Base-by-base conservation (phyloP, 2,329 filamentous ascomycete species). In the Apiospora malaysiana region DNA sequence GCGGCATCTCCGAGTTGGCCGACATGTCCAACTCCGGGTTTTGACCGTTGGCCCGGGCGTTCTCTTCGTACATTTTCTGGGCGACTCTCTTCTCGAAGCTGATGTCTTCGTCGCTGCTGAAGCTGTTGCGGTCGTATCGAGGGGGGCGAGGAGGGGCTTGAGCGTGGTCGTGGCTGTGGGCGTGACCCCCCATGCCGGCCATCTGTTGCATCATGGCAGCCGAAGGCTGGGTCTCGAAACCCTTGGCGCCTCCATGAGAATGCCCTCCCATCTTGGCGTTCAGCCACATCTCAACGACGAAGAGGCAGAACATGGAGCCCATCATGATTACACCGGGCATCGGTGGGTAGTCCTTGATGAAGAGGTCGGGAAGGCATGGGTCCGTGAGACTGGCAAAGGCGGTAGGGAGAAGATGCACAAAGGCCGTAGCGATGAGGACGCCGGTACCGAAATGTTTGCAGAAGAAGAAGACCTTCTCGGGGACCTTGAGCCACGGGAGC, bases 371-470 rank as follows among this genome's bases (percentile, higher is more conserved):
- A 8, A 91, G 85, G 75, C 89, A 88, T 18, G 85, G 86, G 73
- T 88, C 81, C 45, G 79, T 82, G 42, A 88, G 80, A 72, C 82
- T 87, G 67, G 79, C 81, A 76, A 90, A 91, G 21, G 89, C 89
- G 4, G 88, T 90, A 0, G 89, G 89, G 8, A 91, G 84, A 74
- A 90, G 83, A 84, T 93, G 91, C 25, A 93, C 91, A 74, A 93
- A 93, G 2, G 91, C 91, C 1, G 91, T 93, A 37, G 91, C 91
- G 71, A 93, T 88, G 47, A 93, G 83, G 23, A 93, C 91, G 72
- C 91, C 91, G 0, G 91, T 93, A 78, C 91, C 90, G 73, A 92
- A 91, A 75, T 90, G 88, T 75, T 90, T 90, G 80, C 87, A 90
- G 70, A 88, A 86, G 77, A 90, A 90, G 79, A 90, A 90, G 43